Conservation (phyloP, 2,329 filamentous ascomycete species). For the Alternaria sp. region DNA sequence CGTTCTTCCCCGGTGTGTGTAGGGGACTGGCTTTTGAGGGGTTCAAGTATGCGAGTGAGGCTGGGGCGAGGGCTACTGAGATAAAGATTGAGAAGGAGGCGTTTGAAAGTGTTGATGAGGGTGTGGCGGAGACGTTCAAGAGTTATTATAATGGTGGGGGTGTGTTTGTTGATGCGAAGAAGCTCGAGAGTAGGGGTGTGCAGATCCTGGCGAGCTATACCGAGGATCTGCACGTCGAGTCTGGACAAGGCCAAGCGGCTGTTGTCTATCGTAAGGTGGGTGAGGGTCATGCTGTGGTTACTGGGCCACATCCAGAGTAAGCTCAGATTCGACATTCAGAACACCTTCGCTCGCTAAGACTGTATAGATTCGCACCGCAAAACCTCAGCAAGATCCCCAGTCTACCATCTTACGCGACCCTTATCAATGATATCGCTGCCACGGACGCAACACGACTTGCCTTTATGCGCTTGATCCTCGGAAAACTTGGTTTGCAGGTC, state of each 20-base stretch:
- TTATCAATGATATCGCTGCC: slow-evolving; percentile 72
- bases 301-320: slow-evolving; percentile 92
- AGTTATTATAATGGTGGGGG: slow-evolving; percentile 96
- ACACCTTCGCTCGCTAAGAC: slow-evolving; percentile 8
- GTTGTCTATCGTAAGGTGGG: slow-evolving; percentile 85
- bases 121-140: slow-evolving; percentile 69
- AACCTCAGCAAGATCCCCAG: slow-evolving; percentile 76
- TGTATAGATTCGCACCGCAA: slow-evolving; percentile 76
- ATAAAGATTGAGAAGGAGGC: slow-evolving; percentile 70
- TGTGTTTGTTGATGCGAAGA: slow-evolving; percentile 83
- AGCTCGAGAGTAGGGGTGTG: slow-evolving; percentile 69
- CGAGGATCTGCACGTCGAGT: slow-evolving; percentile 77
- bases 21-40: slow-evolving; percentile 87
- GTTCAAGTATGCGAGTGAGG: slow-evolving; percentile 90
- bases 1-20: slow-evolving; percentile 87
- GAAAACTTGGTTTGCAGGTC: slow-evolving; percentile 82
- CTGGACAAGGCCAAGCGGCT: slow-evolving; percentile 77
- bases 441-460: slow-evolving; percentile 75
- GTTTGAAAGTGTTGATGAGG: slow-evolving; percentile 59
- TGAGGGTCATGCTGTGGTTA: slow-evolving; percentile 80
- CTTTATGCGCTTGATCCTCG: slow-evolving; percentile 82
- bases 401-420: slow-evolving; percentile 72
- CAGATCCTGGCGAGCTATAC: slow-evolving; percentile 84
- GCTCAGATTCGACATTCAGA: slow-evolving; percentile 34
- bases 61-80: slow-evolving; percentile 76